phyloP scores from a whole-genome alignment of 1,139 yeast species.

The Tardiomyces digboiensis region DNA sequence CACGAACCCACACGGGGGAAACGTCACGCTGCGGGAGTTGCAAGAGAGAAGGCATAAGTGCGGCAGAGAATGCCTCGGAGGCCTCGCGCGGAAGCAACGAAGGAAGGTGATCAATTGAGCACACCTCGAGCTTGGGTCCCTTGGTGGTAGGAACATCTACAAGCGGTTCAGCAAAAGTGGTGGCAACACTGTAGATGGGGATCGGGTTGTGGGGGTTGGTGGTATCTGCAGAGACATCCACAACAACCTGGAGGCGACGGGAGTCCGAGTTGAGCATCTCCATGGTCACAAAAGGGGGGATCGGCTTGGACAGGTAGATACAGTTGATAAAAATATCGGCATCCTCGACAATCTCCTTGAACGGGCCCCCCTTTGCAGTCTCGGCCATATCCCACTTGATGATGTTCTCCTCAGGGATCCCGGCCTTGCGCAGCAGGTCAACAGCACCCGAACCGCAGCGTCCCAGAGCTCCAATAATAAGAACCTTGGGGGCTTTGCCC shows the following conservation, averaged over 20 bases:
- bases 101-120: conserved; percentile 97
- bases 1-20: conserved; percentile 89
- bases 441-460: conserved; percentile 99
- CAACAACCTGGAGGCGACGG: conserved; percentile 84
- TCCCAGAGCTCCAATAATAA: conserved; percentile 95
- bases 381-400: conserved; percentile 96
- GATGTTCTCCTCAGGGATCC: conserved; percentile 78
- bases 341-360: conserved; percentile 72
- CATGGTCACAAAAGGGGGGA: conserved; percentile 78
- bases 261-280: conserved; percentile 51
- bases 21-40: conserved; percentile 71
- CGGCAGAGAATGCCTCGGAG: conserved; percentile 80
- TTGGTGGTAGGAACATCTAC: conserved; percentile 65
- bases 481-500: conserved; percentile 62
- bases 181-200: conserved; percentile 85
- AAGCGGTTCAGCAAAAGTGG: conserved; percentile 86
- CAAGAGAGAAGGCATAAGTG: conserved; percentile 79
- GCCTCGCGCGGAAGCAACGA: conserved; percentile 95
- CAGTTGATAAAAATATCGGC: conserved; percentile 92
- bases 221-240: conserved; percentile 97
- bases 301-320: conserved; percentile 87
- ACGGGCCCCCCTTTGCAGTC: conserved; percentile 96
- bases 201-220: conserved; percentile 98
- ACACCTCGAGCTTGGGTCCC: conserved; percentile 74
- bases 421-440: conserved; percentile 70